phyloP scores from a whole-genome alignment of 2,329 filamentous ascomycete species.

The Sporothrix pseudoabietina region DNA sequence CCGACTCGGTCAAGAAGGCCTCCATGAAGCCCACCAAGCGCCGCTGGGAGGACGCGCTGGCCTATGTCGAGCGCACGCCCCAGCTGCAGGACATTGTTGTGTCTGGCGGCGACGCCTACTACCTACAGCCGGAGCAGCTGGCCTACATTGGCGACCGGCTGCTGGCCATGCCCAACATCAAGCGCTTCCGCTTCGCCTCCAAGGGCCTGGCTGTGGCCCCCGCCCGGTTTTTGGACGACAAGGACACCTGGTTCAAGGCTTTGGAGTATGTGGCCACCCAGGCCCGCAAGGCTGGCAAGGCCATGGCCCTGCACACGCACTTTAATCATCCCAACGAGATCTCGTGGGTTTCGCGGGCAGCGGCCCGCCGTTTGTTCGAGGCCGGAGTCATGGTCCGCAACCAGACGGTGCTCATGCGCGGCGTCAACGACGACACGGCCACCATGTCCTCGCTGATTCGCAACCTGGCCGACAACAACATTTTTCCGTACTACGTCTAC shows the following conservation, averaged over 20 bases:
- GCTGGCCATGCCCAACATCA: constrained; percentile 59
- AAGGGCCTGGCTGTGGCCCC: constrained; percentile 64
- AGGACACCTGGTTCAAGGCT: constrained; percentile 56
- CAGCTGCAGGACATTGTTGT: constrained; percentile 61
- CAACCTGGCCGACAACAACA: constrained; percentile 57
- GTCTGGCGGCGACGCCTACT: constrained; percentile 65
- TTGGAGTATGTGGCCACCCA: constrained; percentile 55
- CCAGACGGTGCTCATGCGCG: constrained; percentile 61
- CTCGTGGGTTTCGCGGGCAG: constrained; percentile 59
- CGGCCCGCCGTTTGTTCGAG: constrained; percentile 53
- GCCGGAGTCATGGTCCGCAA: constrained; percentile 60
- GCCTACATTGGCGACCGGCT: constrained; percentile 57
- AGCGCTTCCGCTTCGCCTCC: constrained; percentile 62
- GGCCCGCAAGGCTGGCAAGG: constrained; percentile 57
- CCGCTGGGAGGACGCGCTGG: constrained; percentile 60
- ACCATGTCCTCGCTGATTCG: constrained; percentile 59
- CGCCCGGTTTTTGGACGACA: constrained; percentile 53
- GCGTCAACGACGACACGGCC: constrained; percentile 58
- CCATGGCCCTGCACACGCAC: constrained; percentile 65
- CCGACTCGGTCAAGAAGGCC: constrained; percentile 53
- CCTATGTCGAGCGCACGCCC: constrained; percentile 56
- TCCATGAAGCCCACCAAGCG: constrained; percentile 45
- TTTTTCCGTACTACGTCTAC: constrained; percentile 68
- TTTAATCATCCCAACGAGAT: constrained; percentile 66
- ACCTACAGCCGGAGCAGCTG: constrained; percentile 56